Evolutionary conservation across 768 basidiomycete species (phyloP).

Genomic region (Mycena vulgaris): DNA sequence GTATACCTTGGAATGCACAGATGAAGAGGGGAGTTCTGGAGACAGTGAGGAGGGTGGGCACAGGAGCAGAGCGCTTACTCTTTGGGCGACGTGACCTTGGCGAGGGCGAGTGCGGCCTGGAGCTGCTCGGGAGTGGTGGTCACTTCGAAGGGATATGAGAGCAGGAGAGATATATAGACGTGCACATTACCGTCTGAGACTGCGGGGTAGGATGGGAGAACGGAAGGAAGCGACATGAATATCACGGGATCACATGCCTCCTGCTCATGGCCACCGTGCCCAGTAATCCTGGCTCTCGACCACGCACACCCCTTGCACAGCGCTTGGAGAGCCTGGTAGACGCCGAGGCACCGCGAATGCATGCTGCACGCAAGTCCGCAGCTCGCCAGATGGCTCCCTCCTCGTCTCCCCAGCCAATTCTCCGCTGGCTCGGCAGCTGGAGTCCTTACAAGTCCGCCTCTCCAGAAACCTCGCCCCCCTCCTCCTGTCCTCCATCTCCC

Average conservation of each 20-base stretch:
- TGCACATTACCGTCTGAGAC: slow-evolving; percentile 68
- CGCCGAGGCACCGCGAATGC: slow-evolving; percentile 12
- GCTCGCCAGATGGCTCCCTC: slow-evolving; percentile 17
- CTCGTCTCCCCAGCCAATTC: slow-evolving; percentile 48
- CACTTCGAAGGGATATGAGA: slow-evolving; percentile 49
- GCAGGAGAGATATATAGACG: slow-evolving; percentile 21
- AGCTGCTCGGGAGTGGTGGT: slow-evolving; percentile 71
- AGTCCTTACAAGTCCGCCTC: slow-evolving; percentile 39
- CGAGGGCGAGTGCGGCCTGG: slow-evolving; percentile 59
- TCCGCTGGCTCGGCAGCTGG: slow-evolving; percentile 63
- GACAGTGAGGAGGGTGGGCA: slow-evolving; percentile 2
- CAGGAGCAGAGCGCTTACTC: slow-evolving; percentile 63
- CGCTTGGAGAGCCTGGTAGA: slow-evolving; percentile 43
- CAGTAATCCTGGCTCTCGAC: slow-evolving; percentile 33
- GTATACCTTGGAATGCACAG: slow-evolving; percentile 72
- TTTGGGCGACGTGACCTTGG: slow-evolving; percentile 74
- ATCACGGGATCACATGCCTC: no score
- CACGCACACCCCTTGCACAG: slow-evolving; percentile 39
- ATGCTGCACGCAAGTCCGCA: slow-evolving; percentile 26
- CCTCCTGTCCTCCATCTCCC: slow-evolving; percentile 58
- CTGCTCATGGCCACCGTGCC: no score
- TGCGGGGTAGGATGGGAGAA: slow-evolving; percentile 64
- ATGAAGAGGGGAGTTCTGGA: slow-evolving; percentile 86
- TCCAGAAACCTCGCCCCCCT: slow-evolving; percentile 50
- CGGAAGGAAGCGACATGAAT: slow-evolving; percentile 57